A percentile compares a stretch with the other conserved stretches of the same genome.
phyloP scores from a whole-genome alignment of 1,284 basidiomycete species.

The Volvariella surrecta region DNA sequence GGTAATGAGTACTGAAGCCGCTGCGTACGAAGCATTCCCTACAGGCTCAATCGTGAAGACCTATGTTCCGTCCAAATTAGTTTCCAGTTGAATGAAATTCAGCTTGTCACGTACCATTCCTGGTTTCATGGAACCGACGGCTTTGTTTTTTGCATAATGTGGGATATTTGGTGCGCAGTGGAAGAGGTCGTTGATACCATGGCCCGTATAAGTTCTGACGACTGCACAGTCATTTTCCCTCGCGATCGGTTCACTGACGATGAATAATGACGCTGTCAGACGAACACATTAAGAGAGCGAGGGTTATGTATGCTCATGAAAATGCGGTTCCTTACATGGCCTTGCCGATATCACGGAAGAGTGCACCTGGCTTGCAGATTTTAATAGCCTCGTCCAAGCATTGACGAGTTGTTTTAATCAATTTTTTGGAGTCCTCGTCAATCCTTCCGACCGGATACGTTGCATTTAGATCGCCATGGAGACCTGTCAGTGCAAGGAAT shows the following conservation, averaged over 20 bases:
- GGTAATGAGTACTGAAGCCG: slow-evolving; percentile 6
- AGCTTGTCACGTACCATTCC: slow-evolving; percentile 57
- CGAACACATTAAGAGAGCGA: neutral
- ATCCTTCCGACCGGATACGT: slow-evolving; percentile 86
- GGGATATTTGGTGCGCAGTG: slow-evolving; percentile 69
- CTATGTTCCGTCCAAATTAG: slow-evolving; percentile 21
- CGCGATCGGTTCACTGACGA: slow-evolving; percentile 69
- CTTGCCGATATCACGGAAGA: slow-evolving; percentile 81
- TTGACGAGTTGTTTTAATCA: slow-evolving; percentile 76
- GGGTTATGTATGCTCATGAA: neutral
- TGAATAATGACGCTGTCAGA: neutral
- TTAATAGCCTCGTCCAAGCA: slow-evolving; percentile 84
- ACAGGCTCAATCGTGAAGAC: slow-evolving; percentile 79
- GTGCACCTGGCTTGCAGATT: slow-evolving; percentile 82
- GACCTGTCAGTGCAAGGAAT: slow-evolving; percentile 39
- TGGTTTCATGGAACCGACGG: slow-evolving; percentile 74
- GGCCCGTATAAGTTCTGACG: slow-evolving; percentile 85
- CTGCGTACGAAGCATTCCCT: slow-evolving; percentile 16
- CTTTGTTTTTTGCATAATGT: slow-evolving; percentile 86
- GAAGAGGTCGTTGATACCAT: slow-evolving; percentile 85
- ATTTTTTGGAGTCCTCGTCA: slow-evolving; percentile 72
- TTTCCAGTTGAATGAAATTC: neutral
- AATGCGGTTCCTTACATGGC: slow-evolving; percentile 49
- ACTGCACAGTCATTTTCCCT: slow-evolving; percentile 75
- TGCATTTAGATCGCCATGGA: slow-evolving; percentile 87